Evolutionary conservation across 345 rosid species (phyloP), one percentile per base, ranked within the genome.

Genomic region (Cardamine chenopodiifolia): DNA sequence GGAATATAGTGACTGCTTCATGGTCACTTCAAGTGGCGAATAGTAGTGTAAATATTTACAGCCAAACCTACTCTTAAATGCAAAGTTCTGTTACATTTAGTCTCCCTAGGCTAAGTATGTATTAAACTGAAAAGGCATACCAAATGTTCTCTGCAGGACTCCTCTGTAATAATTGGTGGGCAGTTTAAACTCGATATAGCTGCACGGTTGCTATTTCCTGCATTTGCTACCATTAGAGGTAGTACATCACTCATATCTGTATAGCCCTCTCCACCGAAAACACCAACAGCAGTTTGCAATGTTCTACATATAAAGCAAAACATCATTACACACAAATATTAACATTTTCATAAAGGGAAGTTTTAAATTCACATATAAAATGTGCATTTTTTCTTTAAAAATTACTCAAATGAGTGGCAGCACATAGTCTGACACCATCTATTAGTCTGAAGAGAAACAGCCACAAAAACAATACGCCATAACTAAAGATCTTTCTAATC

Each of bases 271-370:
- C 97, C 96, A 32, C 99, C 99, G 39, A 95, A 95, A 42, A 89
- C 97, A 78, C 97, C 99, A 76, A 90, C 96, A 58, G 99, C 97
- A 63, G 99, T 95, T 83, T 95, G 99, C 81, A 95, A 63, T 28
- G 97, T 92, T 88, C 97, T 95, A 80, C 75, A 74, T 68, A 48
- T 5, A 20, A 8, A 56, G 22, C 18, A 55, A 31, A 50, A 18
- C 25, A 40, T 42, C 48, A 42, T 2, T 42, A 42, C 20, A 31
- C 22, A 56, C 7, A 52, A 7, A 47, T 3, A 17, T 4, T 22
- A 32, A 32, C 26, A 20, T 31, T 11, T 18, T 59, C 34, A 26
- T 39, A 49, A 59, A 57, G 29, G 14, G 49, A 26, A 66, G 48
- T 26, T 69, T 42, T 10, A 26, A 2, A 2, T 12, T 39, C 14